Evolutionary conservation across 1,139 yeast genomes (phyloP).

Genomic region (Hemisphaericaspora lyxosophila): DNA sequence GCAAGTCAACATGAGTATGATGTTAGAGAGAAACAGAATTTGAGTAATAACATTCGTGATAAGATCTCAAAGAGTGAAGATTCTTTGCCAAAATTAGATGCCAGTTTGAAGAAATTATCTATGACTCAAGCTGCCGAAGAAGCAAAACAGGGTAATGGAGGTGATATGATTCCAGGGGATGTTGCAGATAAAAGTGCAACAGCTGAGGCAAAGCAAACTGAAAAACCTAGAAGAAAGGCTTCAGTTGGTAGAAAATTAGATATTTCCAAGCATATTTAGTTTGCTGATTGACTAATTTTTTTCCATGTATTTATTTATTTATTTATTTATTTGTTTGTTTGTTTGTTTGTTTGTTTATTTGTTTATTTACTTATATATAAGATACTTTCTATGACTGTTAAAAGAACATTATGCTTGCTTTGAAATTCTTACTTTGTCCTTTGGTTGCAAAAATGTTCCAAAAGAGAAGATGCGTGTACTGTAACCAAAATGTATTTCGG

Average conservation of each 20-base stretch:
- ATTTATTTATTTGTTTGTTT: conserved; percentile 1
- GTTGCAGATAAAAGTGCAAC: neutral
- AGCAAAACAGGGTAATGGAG: conserved; percentile 2
- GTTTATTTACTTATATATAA: neutral
- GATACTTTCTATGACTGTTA: no score
- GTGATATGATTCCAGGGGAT: no score
- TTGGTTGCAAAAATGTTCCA: no score
- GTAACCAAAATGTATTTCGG: neutral
- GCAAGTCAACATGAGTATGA: conserved; percentile 15
- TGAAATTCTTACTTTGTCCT: no score
- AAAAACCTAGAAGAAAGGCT: conserved; percentile 9
- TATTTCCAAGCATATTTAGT: conserved; percentile 11
- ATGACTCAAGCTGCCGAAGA: conserved; percentile 2
- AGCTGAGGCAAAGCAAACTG: conserved; percentile 2
- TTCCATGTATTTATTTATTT: conserved; percentile 2
- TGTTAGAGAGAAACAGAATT: conserved; percentile 28
- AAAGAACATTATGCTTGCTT: no score
- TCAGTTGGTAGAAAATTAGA: conserved; percentile 27
- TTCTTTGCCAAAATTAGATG: conserved; percentile 7
- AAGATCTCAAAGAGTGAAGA: conserved; percentile 27
- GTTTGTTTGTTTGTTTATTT: neutral
- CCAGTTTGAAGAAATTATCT: conserved; percentile 1
- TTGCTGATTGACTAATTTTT: neutral
- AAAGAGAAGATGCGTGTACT: neutral
- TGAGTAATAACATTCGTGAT: conserved; percentile 40